Percentiles rank a stretch among this genome's conserved stretches.
Conservation (phyloP, 192 early-diverging fungal genomes). For the Chytriomyces sp. region DNA sequence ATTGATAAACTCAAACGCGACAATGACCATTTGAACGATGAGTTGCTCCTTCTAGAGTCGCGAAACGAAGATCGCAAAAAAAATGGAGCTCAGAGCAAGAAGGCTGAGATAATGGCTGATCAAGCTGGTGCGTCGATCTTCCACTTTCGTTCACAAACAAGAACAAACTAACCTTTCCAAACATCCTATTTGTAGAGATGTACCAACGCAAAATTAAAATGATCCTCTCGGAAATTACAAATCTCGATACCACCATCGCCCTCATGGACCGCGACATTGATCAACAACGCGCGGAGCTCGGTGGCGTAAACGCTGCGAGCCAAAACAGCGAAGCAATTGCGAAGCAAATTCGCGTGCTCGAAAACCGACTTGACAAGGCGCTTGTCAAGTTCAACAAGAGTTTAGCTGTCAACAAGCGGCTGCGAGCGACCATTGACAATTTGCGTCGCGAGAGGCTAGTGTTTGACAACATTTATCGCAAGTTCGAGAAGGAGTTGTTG, state of each 20-base stretch:
- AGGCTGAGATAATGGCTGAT: conserved; percentile 54
- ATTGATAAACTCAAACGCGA: conserved; percentile 58
- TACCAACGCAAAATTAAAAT: conserved; percentile 44
- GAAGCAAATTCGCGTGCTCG: conserved; percentile 57
- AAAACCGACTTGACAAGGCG: conserved; percentile 61
- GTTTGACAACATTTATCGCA: conserved; percentile 62
- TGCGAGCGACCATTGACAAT: conserved; percentile 56
- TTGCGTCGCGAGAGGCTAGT: conserved; percentile 58
- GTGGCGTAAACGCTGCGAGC: conserved; percentile 56
- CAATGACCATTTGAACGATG: conserved; percentile 52
- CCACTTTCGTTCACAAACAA: not conserved
- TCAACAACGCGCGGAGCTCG: conserved; percentile 48
- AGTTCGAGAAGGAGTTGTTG: conserved; percentile 58
- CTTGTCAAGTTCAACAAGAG: conserved; percentile 65
- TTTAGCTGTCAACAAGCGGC: conserved; percentile 58
- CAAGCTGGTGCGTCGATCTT: conserved; percentile 43
- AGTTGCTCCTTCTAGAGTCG: conserved; percentile 51
- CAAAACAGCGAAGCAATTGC: conserved; percentile 54
- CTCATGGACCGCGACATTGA: conserved; percentile 48
- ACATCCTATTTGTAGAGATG: conserved; percentile 30
- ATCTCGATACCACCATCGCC: conserved; percentile 42
- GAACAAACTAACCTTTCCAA: not conserved
- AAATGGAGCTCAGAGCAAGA: conserved; percentile 53
- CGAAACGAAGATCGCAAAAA: conserved; percentile 47
- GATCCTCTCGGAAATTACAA: conserved; percentile 41